Base-by-base conservation (phyloP, 371 early-diverging fungal species). In the Zychaea mexicana region DNA sequence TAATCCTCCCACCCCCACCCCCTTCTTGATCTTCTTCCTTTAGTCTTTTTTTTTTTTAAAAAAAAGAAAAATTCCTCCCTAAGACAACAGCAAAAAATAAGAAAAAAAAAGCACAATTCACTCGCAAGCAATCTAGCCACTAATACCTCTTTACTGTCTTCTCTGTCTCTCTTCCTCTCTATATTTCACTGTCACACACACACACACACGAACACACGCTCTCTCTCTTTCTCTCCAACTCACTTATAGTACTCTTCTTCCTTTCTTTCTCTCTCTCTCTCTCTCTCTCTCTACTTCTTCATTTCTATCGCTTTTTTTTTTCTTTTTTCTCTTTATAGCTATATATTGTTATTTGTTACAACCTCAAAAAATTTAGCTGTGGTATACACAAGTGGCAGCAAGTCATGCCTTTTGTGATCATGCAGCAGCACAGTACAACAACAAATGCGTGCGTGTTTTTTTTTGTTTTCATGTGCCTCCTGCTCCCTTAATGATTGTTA, bases 101-200 rank as follows among this genome's bases (percentile, higher is more conserved):
- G 17, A 19, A 22, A 49, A 19, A 49, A 49, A 6, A 19, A 6
- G 6, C 4, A 10, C 49, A 49, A 19, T 45, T 45, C n/a, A 10
- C 38, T 9, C 38, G 9, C 38, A 36, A 10, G 6, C 45, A 33
- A 15, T 42, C 42, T 12, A 42, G 6, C n/a, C 22, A 49, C 6
- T 49, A 49, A 49, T 49, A 49, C 49, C 49, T 49, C 42, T 42
- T 42, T 42, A 12, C 42, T 42, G 4, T 42, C n/a, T 39, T 39
- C n/a, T 39, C n/a, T 42, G 13, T 42, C 15, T 15, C 6, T 6
- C n/a, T 12, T 49, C 24, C 49, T 49, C n/a, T 22, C n/a, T 24
- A 49, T 24, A 49, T n/a, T 45, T 9, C 21, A 10, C n/a, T 8
- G 5, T 9, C 21, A 19, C 49, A 24, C 21, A 4, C 49, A 49